These are phyloP conservation scores for Asparagopsis taxiformis DNA, from an alignment of 31 red algal genomes.

Conservation along the genomic window DNA sequence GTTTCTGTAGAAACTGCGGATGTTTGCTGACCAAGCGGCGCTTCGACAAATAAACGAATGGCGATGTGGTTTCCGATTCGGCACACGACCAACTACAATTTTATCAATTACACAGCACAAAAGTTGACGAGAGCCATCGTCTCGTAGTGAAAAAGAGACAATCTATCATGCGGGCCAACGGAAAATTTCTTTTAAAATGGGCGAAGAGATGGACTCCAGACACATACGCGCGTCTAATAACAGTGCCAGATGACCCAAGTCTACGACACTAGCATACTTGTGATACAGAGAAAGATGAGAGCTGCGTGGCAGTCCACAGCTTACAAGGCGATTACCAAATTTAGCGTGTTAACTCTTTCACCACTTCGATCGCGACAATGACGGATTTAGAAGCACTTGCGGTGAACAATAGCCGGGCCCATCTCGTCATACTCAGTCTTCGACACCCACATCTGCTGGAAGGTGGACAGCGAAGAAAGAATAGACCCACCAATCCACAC, in stretches of 20 bases:
- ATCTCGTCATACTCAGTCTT: slow-evolving; percentile 96
- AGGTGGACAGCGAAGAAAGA: slow-evolving; percentile 96
- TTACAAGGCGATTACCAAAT: slow-evolving; percentile 18
- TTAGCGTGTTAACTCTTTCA: slow-evolving; percentile 3
- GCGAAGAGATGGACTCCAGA: neutral
- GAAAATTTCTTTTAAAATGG: slow-evolving; percentile 5
- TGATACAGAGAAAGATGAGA: slow-evolving; percentile 35
- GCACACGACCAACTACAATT: neutral
- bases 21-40: slow-evolving; percentile 24
- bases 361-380: neutral
- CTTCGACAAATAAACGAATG: slow-evolving; percentile 20
- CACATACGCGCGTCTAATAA: neutral
- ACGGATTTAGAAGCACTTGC: slow-evolving; percentile 97
- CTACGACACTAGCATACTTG: slow-evolving; percentile 46
- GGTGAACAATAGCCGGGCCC: slow-evolving; percentile 97
- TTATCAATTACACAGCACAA: neutral
- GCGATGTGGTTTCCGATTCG: neutral
- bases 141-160: neutral
- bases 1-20: slow-evolving; percentile 70
- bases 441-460: slow-evolving; percentile 99
- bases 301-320: slow-evolving; percentile 22
- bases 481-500: slow-evolving; percentile 99
- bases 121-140: too few species aligned
- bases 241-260: slow-evolving; percentile 2
- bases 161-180: slow-evolving; percentile 20